Evolutionary conservation across 257 asterid genomes (phyloP).

Genomic region (Nicotiana sylvestris): DNA sequence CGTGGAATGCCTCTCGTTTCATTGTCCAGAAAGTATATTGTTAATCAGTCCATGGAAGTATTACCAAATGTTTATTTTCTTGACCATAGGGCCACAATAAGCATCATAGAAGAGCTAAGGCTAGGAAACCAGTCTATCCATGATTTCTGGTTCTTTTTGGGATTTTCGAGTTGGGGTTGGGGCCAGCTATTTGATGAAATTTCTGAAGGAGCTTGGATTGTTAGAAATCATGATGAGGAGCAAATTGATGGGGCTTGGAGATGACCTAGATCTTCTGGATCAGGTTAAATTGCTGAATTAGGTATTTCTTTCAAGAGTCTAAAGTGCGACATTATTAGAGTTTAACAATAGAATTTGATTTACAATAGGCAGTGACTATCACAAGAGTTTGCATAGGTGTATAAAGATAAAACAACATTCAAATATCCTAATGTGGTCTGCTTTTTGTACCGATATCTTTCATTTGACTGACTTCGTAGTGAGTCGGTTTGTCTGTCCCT

Average conservation of each 20-base stretch:
- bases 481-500: not conserved
- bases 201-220: slow-evolving; percentile 85
- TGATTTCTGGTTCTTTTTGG: slow-evolving; percentile 77
- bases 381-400: not conserved
- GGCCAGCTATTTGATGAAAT: slow-evolving; percentile 74
- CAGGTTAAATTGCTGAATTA: not conserved
- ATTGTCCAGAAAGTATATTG: slow-evolving; percentile 36
- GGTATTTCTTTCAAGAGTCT: not conserved
- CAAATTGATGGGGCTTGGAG: slow-evolving; percentile 51
- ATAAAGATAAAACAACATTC: not conserved
- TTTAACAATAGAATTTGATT: not conserved
- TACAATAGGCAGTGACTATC: not conserved
- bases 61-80: slow-evolving; percentile 50
- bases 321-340: not conserved
- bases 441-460: not conserved
- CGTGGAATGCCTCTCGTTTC: slow-evolving; percentile 80
- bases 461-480: not conserved
- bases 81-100: slow-evolving; percentile 47
- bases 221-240: slow-evolving; percentile 38
- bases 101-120: slow-evolving; percentile 50
- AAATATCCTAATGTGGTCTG: not conserved
- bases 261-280: slow-evolving; percentile 9
- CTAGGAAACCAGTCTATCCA: slow-evolving; percentile 46
- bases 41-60: slow-evolving; percentile 39
- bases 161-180: slow-evolving; percentile 83